Percentiles rank a stretch among this genome's conserved stretches.
These are phyloP conservation scores for Quercus berberidifolia DNA, from an alignment of 306 rosid species.

Conservation along the genomic window DNA sequence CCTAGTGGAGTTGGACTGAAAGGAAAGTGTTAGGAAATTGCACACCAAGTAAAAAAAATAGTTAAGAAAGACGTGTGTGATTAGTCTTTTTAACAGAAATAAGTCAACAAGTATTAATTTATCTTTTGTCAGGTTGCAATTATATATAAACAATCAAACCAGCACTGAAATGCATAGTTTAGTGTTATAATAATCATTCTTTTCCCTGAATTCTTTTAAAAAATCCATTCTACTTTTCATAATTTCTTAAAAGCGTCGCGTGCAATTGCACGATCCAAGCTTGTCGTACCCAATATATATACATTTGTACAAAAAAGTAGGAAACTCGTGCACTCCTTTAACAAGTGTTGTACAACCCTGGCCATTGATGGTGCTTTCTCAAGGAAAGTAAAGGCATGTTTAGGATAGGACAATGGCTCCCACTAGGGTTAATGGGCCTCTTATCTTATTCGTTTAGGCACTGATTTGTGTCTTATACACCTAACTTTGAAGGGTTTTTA, in stretches of 20 bases:
- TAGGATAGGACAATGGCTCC: conserved; percentile 33
- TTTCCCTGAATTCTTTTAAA: background rate
- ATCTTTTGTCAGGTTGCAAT: background rate
- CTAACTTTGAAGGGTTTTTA: conserved; percentile 9
- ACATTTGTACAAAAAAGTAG: conserved; percentile 8
- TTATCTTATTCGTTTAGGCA: conserved; percentile 24
- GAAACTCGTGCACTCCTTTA: conserved; percentile 4
- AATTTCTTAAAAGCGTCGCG: conserved; percentile 21
- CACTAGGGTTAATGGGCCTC: conserved; percentile 22
- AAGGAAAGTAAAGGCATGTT: conserved; percentile 15
- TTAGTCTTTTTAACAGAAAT: background rate
- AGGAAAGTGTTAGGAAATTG: conserved; percentile 13
- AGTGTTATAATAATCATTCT: conserved; percentile 1
- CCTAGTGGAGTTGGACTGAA: conserved; percentile 20
- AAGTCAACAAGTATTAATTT: conserved; percentile 13
- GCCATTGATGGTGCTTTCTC: conserved; percentile 17
- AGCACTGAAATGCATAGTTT: conserved; percentile 3
- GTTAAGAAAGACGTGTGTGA: background rate
- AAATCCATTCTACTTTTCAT: background rate
- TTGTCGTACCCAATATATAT: conserved; percentile 22
- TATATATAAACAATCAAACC: background rate
- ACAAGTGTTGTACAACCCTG: conserved; percentile 8
- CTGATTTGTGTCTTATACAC: conserved; percentile 9
- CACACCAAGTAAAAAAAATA: background rate
- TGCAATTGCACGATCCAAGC: conserved; percentile 27